phyloP scores from a whole-genome alignment of 2,329 filamentous ascomycete species.

The Fusarium kyushuense region DNA sequence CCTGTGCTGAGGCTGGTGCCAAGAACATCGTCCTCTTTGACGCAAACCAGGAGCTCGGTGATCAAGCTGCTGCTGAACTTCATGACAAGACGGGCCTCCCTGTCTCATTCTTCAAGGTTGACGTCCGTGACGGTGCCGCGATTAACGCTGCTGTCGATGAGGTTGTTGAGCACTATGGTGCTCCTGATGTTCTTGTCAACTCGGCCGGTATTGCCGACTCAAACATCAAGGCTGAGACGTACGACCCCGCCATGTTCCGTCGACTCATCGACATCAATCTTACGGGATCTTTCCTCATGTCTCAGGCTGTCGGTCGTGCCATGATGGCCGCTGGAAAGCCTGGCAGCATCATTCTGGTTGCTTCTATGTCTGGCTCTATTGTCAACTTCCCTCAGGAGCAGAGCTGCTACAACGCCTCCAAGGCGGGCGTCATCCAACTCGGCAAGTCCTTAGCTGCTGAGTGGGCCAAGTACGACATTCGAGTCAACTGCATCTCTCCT shows the following conservation, averaged over 20 bases:
- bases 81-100: slow-evolving; percentile 79
- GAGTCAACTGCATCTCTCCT: slow-evolving; percentile 86
- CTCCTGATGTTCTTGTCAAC: slow-evolving; percentile 82
- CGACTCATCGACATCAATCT: slow-evolving; percentile 86
- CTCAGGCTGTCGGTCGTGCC: slow-evolving; percentile 75
- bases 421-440: slow-evolving; percentile 82
- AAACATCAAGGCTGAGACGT: slow-evolving; percentile 84
- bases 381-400: slow-evolving; percentile 91
- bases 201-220: slow-evolving; percentile 85
- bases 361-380: slow-evolving; percentile 84
- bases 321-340: slow-evolving; percentile 80
- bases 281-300: slow-evolving; percentile 81
- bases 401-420: slow-evolving; percentile 85
- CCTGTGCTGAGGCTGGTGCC: slow-evolving; percentile 80
- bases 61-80: slow-evolving; percentile 75
- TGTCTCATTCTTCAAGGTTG: slow-evolving; percentile 82
- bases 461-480: slow-evolving; percentile 84
- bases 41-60: slow-evolving; percentile 79
- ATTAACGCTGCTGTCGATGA: slow-evolving; percentile 77
- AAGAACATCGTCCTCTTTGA: slow-evolving; percentile 81
- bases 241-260: slow-evolving; percentile 81
- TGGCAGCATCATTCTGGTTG: slow-evolving; percentile 80
- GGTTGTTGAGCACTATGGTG: slow-evolving; percentile 74
- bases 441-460: slow-evolving; percentile 85
- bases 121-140: slow-evolving; percentile 77